Percentiles rank a stretch among this genome's conserved stretches.
These are phyloP conservation scores for Thermomucor indicae-seudaticae DNA, from an alignment of 371 early-diverging fungal species.

Conservation along the genomic window DNA sequence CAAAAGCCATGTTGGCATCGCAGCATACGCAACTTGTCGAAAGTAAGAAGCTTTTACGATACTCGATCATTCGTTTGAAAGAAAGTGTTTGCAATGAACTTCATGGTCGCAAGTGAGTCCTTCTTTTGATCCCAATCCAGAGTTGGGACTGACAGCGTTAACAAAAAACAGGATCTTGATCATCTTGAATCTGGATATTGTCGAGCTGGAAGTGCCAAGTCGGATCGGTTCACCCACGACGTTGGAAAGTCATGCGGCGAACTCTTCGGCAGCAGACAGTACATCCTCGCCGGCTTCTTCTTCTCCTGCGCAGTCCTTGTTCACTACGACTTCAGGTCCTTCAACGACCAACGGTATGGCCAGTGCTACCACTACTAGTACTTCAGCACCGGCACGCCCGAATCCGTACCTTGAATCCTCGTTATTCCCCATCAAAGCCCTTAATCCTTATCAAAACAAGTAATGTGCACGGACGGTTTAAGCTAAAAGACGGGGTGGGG, in stretches of 20 bases:
- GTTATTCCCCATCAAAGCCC: slow-evolving; percentile 51
- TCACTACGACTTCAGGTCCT: slow-evolving; percentile 12
- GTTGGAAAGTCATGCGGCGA: slow-evolving; percentile 14
- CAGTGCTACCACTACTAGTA: slow-evolving; percentile 1
- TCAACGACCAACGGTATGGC: no score
- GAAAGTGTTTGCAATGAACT: slow-evolving; percentile 54
- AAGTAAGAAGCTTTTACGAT: slow-evolving; percentile 9
- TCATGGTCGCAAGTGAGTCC: slow-evolving; percentile 49
- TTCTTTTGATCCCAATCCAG: no score
- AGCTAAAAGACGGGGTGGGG: no score
- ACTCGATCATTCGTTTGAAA: slow-evolving; percentile 47
- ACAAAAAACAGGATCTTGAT: slow-evolving; percentile 57
- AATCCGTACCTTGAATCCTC: slow-evolving; percentile 40
- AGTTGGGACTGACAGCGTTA: no score
- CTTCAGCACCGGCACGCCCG: slow-evolving; percentile 61
- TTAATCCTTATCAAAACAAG: slow-evolving; percentile 80
- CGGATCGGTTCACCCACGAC: slow-evolving; percentile 44
- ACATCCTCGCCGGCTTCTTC: slow-evolving; percentile 1
- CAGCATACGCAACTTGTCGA: slow-evolving; percentile 48
- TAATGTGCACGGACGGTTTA: no score
- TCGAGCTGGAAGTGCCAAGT: slow-evolving; percentile 21
- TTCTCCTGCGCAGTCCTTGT: slow-evolving; percentile 19
- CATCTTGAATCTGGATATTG: slow-evolving; percentile 45
- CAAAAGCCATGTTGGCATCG: slow-evolving; percentile 61
- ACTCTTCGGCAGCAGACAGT: neutral